These are phyloP conservation scores for Populus hybrid DNA, from an alignment of 441 rosid species.

Conservation along the genomic window DNA sequence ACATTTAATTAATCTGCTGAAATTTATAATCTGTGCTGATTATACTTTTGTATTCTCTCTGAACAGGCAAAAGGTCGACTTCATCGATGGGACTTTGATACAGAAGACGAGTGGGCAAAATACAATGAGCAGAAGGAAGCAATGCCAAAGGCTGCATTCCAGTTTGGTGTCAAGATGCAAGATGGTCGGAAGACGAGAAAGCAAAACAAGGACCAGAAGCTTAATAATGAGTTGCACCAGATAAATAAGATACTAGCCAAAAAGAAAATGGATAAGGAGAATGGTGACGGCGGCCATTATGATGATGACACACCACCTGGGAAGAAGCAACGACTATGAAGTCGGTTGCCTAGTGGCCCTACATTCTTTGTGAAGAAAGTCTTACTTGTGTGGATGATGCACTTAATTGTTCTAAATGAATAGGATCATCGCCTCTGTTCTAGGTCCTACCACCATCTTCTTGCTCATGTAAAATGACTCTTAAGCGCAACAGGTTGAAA, in stretches of 20 bases:
- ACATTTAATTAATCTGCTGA: not conserved
- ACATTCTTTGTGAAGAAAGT: not conserved
- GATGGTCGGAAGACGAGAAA: slow-evolving; percentile 92
- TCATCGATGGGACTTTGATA: slow-evolving; percentile 95
- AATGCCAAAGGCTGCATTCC: slow-evolving; percentile 97
- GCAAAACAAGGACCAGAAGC: slow-evolving; percentile 95
- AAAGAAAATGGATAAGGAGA: slow-evolving; percentile 78
- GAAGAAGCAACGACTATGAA: slow-evolving; percentile 59
- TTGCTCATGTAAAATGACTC: not conserved
- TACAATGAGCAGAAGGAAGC: slow-evolving; percentile 99
- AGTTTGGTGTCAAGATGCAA: slow-evolving; percentile 98
- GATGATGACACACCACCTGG: slow-evolving; percentile 51
- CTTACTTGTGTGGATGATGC: not conserved
- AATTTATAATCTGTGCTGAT: slow-evolving; percentile 5
- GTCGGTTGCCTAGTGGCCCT: not conserved
- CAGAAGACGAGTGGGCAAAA: slow-evolving; percentile 92
- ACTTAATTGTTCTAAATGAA: not conserved
- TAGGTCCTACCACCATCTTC: not conserved
- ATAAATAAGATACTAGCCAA: slow-evolving; percentile 85
- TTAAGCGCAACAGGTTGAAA: not conserved
- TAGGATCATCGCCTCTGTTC: not conserved
- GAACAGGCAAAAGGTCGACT: slow-evolving; percentile 95
- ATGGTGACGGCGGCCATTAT: slow-evolving; percentile 49
- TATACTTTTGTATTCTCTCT: slow-evolving; percentile 3
- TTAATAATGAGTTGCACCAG: slow-evolving; percentile 79